These are phyloP conservation scores for Tetradesmus obliquus DNA, from an alignment of 139 green algal genomes.

Conservation along the genomic window DNA sequence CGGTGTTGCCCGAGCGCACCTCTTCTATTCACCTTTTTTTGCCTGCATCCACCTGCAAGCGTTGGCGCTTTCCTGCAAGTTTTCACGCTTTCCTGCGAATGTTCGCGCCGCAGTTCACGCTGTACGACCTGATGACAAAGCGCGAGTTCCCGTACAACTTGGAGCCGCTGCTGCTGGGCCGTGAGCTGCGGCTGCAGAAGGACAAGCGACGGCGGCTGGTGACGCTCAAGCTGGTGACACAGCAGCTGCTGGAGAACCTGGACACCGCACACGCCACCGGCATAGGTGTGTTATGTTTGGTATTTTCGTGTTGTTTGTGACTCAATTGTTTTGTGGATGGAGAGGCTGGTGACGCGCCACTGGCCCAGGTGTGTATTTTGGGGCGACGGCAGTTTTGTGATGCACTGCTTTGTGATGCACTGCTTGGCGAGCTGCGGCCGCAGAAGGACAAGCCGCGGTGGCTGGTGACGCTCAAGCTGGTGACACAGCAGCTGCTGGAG, in stretches of 20 bases:
- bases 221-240: constrained; percentile 64
- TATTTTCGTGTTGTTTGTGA: background rate
- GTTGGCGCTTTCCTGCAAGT: too few species aligned
- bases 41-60: too few species aligned
- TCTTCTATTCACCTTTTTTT: too few species aligned
- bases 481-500: constrained; percentile 81
- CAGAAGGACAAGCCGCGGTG: constrained; percentile 53
- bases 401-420: too few species aligned
- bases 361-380: background rate
- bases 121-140: constrained; percentile 39
- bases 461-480: constrained; percentile 60
- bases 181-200: constrained; percentile 77
- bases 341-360: background rate
- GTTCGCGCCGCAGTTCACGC: background rate
- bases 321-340: background rate
- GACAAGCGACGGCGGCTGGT: constrained; percentile 44
- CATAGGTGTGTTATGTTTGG: constrained; percentile 65
- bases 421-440: constrained; percentile 59
- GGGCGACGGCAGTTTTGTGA: too few species aligned
- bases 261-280: constrained; percentile 71
- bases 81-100: background rate
- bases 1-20: too few species aligned
- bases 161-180: constrained; percentile 84
- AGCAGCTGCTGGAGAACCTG: constrained; percentile 83
- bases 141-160: constrained; percentile 94